These are phyloP conservation scores for Amaranthus palmeri DNA, from an alignment of 148 eudicot genomes.

Conservation along the genomic window DNA sequence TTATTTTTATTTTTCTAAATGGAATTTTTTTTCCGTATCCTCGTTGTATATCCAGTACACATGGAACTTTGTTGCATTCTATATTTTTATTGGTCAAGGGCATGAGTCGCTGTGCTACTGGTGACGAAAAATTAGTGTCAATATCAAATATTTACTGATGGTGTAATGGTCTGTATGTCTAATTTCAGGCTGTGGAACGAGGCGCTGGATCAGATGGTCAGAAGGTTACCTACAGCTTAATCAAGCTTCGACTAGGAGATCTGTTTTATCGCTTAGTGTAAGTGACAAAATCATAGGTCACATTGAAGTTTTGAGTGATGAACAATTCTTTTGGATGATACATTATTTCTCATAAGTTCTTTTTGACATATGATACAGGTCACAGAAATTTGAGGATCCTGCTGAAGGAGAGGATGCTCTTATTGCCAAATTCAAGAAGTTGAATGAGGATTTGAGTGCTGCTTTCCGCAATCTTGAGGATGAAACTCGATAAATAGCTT, in stretches of 20 bases:
- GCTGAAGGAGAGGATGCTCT: conserved; percentile 84
- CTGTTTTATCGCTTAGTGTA: conserved; percentile 86
- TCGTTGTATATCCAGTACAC: neutral
- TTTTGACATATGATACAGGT: conserved; percentile 38
- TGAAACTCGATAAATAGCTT: conserved; percentile 57
- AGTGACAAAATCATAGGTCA: conserved; percentile 30
- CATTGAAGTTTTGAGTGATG: neutral
- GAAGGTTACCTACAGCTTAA: conserved; percentile 66
- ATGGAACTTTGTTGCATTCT: neutral
- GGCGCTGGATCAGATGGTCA: conserved; percentile 95
- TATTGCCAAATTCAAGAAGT: conserved; percentile 68
- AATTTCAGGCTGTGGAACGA: conserved; percentile 77
- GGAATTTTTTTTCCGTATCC: neutral
- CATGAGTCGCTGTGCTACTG: too few relatives aligned
- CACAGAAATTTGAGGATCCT: conserved; percentile 92
- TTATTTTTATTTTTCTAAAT: conserved; percentile 16
- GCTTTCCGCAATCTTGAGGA: conserved; percentile 94
- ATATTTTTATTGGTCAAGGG: too few relatives aligned
- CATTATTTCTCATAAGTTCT: neutral
- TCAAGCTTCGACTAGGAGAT: conserved; percentile 85
- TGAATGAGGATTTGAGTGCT: conserved; percentile 62
- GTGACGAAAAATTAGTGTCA: too few relatives aligned
- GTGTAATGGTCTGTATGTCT: conserved; percentile 4
- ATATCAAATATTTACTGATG: neutral
- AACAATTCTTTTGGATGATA: neutral